phyloP scores from a whole-genome alignment of 2,329 filamentous ascomycete genomes.

The Cytospora piceicola region DNA sequence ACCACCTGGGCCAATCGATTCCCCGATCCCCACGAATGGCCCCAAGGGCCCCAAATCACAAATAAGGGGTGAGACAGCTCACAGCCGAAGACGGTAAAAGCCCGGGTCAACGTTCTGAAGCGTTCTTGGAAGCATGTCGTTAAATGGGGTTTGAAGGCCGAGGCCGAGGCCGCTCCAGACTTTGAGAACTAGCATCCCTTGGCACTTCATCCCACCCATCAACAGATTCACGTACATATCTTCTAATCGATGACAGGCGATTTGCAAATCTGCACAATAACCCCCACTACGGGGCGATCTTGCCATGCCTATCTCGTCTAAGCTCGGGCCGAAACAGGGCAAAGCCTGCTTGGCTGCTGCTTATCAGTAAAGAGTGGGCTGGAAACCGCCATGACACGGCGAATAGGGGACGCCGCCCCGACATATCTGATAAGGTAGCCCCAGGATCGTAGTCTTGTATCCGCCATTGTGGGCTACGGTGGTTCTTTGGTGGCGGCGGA shows the following conservation, averaged over 20 bases:
- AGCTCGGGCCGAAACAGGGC: background rate
- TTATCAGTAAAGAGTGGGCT: constrained; percentile 14
- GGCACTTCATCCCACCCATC: background rate
- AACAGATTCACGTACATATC: background rate
- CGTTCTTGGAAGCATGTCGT: too few species aligned
- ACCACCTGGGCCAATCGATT: too few species aligned
- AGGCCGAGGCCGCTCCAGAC: background rate
- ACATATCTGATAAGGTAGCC: constrained; percentile 13
- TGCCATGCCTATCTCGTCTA: constrained; percentile 1
- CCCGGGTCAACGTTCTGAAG: too few species aligned
- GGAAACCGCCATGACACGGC: background rate
- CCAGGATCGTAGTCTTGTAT: background rate
- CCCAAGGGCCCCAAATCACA: too few species aligned
- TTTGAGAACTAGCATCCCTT: background rate
- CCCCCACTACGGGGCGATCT: background rate
- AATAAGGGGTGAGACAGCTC: too few species aligned
- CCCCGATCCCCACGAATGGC: too few species aligned
- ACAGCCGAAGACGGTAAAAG: too few species aligned
- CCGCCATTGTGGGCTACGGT: background rate
- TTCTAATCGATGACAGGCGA: background rate
- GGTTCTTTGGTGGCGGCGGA: too few species aligned
- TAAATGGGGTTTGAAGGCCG: background rate
- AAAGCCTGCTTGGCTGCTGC: background rate
- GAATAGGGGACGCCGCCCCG: constrained; percentile 10
- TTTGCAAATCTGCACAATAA: background rate